phyloP scores from a whole-genome alignment of 2,329 filamentous ascomycete genomes.

The Dactylellina haptotyla region DNA sequence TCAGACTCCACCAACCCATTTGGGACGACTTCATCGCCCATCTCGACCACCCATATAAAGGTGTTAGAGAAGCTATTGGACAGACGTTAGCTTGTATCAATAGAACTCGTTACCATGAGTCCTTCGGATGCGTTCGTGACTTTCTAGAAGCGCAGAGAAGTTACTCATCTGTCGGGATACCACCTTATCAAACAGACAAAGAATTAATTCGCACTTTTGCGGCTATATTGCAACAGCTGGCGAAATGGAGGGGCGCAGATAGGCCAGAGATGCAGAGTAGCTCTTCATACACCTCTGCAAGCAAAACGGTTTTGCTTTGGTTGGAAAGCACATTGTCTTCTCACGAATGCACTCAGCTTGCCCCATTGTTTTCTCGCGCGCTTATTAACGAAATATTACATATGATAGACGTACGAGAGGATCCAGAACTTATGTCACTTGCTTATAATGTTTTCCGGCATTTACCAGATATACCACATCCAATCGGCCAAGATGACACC shows the following conservation, averaged over 20 bases:
- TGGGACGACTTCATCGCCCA: slow-evolving; percentile 88
- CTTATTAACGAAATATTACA: slow-evolving; percentile 94
- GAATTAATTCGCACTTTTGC: slow-evolving; percentile 78
- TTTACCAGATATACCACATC: slow-evolving; percentile 92
- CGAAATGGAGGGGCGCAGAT: slow-evolving; percentile 86
- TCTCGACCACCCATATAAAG: slow-evolving; percentile 97
- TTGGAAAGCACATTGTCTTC: slow-evolving; percentile 89
- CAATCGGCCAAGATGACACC: slow-evolving; percentile 80
- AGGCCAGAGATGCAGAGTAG: slow-evolving; percentile 89
- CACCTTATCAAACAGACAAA: slow-evolving; percentile 80
- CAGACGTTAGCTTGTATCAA: slow-evolving; percentile 87
- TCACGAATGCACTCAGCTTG: slow-evolving; percentile 89
- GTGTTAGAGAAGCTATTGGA: slow-evolving; percentile 93
- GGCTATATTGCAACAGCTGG: slow-evolving; percentile 80
- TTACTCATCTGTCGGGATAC: slow-evolving; percentile 81
- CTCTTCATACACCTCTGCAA: slow-evolving; percentile 92
- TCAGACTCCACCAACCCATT: slow-evolving; percentile 87
- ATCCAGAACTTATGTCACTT: slow-evolving; percentile 90
- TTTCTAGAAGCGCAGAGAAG: slow-evolving; percentile 82
- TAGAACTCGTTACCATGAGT: slow-evolving; percentile 92
- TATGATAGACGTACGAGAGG: slow-evolving; percentile 99
- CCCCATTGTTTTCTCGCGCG: slow-evolving; percentile 86
- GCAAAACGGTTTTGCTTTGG: slow-evolving; percentile 96
- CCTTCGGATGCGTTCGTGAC: slow-evolving; percentile 79
- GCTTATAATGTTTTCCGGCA: slow-evolving; percentile 98